Evolutionary conservation across 176 grass and related monocot species (phyloP).

Genomic region (Dendrocalamus sinicus): DNA sequence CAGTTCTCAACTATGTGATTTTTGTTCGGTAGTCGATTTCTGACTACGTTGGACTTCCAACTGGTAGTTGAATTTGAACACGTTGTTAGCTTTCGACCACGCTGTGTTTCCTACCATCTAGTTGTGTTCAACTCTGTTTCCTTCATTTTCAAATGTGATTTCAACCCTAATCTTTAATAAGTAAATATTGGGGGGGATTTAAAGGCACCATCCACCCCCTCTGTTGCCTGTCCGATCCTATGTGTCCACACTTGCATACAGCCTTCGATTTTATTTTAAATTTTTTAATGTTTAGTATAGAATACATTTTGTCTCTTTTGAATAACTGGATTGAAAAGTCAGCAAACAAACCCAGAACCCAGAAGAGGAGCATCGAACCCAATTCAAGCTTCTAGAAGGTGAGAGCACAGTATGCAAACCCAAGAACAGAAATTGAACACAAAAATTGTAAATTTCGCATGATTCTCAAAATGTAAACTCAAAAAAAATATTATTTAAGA

Average conservation of each 20-base stretch:
- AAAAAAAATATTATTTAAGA: background rate
- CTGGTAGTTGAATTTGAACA: no score
- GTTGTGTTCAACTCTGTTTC: no score
- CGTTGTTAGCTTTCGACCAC: no score
- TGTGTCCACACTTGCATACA: slow-evolving; percentile 3
- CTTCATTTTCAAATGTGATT: no score
- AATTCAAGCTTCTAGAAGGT: background rate
- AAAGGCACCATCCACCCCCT: no score
- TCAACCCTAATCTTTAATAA: no score
- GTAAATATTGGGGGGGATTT: no score
- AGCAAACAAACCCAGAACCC: background rate
- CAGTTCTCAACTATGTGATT: no score
- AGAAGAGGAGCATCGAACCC: background rate
- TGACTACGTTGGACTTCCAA: no score
- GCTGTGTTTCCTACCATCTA: no score
- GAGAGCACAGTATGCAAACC: background rate
- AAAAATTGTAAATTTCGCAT: background rate
- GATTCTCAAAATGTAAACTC: background rate
- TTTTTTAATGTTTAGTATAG: background rate
- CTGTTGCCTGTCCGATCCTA: no score
- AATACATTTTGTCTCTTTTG: slow-evolving; percentile 11
- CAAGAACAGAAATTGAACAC: background rate
- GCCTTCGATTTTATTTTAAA: background rate
- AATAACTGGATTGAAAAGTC: slow-evolving; percentile 50
- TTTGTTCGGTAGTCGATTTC: no score